phyloP scores from a whole-genome alignment of 352 stramenopile genomes.

The Nothophytophthora sp. region DNA sequence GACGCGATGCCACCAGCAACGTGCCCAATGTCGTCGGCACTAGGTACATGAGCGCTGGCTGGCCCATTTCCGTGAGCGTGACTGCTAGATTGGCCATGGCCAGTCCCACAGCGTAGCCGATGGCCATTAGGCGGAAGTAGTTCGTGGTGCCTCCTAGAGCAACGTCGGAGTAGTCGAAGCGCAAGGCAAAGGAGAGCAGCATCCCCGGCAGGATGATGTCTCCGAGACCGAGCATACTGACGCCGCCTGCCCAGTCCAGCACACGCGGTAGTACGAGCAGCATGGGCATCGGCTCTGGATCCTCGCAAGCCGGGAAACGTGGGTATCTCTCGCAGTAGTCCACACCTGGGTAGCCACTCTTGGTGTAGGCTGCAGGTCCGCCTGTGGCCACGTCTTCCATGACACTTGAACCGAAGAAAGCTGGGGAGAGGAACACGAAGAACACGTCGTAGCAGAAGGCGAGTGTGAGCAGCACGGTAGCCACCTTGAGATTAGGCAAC shows the following conservation, averaged over 20 bases:
- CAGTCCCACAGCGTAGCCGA: conserved; percentile 94
- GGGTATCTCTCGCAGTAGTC: conserved; percentile 81
- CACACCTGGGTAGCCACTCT: conserved; percentile 65
- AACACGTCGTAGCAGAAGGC: conserved; percentile 97
- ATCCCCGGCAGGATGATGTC: conserved; percentile 97
- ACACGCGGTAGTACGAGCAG: conserved; percentile 93
- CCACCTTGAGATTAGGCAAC: conserved; percentile 91
- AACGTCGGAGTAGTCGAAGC: conserved; percentile 89
- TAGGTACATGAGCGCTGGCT: conserved; percentile 96
- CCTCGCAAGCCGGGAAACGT: conserved; percentile 49
- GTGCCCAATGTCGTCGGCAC: conserved; percentile 92
- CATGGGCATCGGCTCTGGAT: conserved; percentile 94
- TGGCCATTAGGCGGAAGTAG: conserved; percentile 90
- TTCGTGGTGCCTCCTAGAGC: conserved; percentile 15
- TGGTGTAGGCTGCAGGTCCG: conserved; percentile 70
- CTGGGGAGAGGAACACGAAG: conserved; percentile 94
- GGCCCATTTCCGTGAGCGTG: conserved; percentile 92
- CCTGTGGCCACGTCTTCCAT: conserved; percentile 95
- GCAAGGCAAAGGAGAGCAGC: conserved; percentile 91
- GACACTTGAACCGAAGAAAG: conserved; percentile 86
- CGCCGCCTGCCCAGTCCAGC: conserved; percentile 90
- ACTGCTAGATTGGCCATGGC: conserved; percentile 94
- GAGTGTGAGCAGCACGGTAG: conserved; percentile 86
- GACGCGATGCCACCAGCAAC: conserved; percentile 59
- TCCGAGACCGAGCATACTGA: conserved; percentile 93